Conservation (phyloP, 345 rosid genomes). For the Ceriops zippeliana region DNA sequence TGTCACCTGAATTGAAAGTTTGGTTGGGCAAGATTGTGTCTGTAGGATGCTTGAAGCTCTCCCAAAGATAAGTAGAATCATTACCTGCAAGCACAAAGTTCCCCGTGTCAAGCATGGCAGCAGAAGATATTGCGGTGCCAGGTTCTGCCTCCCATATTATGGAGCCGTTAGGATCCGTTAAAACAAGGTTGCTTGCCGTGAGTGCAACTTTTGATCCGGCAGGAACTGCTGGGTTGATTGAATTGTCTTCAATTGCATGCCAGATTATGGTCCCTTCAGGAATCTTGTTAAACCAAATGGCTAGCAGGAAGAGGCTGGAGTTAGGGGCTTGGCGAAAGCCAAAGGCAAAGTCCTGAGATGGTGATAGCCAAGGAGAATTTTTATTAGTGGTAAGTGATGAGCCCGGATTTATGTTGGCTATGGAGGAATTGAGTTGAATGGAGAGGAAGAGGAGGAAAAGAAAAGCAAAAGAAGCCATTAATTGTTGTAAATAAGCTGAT, state of each 20-base stretch:
- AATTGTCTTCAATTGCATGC: too few species aligned
- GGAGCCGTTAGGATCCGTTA: constrained; percentile 21
- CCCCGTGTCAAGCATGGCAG: constrained; percentile 32
- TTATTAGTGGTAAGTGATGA: constrained; percentile 14
- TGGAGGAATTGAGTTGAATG: neutral
- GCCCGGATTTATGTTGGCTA: constrained; percentile 12
- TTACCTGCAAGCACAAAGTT: constrained; percentile 36
- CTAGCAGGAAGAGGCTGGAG: constrained; percentile 26
- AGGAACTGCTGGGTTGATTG: too few species aligned
- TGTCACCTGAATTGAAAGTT: constrained; percentile 18
- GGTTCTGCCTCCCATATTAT: constrained; percentile 7
- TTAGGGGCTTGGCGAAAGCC: constrained; percentile 19
- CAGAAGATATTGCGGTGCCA: constrained; percentile 1
- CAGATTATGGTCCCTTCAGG: constrained; percentile 2
- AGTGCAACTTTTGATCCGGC: constrained; percentile 31
- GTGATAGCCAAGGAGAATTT: constrained; percentile 18
- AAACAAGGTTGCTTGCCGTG: constrained; percentile 3
- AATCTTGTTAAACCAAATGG: constrained; percentile 34
- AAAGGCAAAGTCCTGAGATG: constrained; percentile 27
- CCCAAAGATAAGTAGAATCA: constrained; percentile 27
- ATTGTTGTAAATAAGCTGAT: neutral
- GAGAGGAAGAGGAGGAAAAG: constrained; percentile 8
- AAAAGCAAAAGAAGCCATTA: neutral
- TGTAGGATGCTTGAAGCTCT: constrained; percentile 39
- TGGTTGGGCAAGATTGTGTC: constrained; percentile 43